phyloP scores from a whole-genome alignment of 139 green algal genomes.

The Closterium sp. region DNA sequence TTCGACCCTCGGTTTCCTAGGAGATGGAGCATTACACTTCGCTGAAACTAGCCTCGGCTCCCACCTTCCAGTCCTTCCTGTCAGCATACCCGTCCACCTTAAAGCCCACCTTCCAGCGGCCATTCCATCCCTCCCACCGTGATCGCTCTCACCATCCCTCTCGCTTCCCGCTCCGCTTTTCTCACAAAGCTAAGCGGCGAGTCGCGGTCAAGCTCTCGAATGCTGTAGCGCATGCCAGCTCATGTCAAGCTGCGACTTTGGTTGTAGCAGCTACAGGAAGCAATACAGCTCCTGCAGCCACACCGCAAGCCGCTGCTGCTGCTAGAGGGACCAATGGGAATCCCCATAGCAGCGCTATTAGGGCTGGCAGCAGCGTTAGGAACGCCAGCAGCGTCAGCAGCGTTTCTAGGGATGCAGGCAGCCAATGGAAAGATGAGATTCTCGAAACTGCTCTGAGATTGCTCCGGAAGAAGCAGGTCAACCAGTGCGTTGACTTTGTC shows the following conservation, averaged over 20 bases:
- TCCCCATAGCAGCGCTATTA: too few species aligned
- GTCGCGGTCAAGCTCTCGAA: neutral
- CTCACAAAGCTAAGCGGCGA: neutral
- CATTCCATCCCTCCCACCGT: neutral
- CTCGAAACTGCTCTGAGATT: neutral
- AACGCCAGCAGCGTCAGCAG: neutral
- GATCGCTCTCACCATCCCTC: neutral
- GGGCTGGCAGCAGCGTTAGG: too few species aligned
- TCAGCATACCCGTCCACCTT: neutral
- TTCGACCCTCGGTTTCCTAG: neutral
- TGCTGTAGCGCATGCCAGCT: neutral
- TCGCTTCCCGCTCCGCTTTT: too few species aligned
- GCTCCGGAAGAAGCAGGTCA: neutral
- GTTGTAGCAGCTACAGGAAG: neutral
- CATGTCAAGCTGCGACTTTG: neutral
- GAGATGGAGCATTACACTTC: neutral
- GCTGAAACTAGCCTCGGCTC: neutral
- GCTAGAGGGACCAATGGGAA: too few species aligned
- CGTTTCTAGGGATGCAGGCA: neutral
- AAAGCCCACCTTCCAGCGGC: neutral
- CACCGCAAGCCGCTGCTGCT: neutral
- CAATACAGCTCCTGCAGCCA: neutral
- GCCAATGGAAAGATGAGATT: neutral
- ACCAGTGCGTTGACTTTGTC: neutral
- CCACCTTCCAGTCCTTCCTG: neutral